Evolutionary conservation across 2,329 filamentous ascomycete species (phyloP).

Genomic region (Cercospora beticola): DNA sequence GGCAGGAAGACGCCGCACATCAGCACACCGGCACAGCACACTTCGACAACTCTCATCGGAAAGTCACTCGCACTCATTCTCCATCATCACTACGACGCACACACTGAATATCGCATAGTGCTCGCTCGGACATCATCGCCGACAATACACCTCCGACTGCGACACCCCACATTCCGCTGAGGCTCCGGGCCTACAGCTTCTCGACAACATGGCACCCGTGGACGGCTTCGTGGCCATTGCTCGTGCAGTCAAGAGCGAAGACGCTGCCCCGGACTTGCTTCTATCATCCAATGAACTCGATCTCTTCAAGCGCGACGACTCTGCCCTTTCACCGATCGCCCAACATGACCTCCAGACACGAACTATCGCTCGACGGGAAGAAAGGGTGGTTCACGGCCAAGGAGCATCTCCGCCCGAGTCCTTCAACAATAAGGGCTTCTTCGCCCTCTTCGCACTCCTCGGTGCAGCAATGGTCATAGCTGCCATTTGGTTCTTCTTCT

Average conservation of each 20-base stretch:
- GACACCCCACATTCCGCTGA: conserved; percentile 18
- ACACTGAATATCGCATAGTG: background rate
- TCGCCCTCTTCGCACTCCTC: conserved; percentile 82
- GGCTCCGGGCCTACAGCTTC: conserved; percentile 35
- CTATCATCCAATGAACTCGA: conserved; percentile 33
- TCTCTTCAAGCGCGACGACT: conserved; percentile 23
- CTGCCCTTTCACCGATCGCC: conserved; percentile 8
- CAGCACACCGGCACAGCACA: background rate
- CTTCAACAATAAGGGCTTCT: conserved; percentile 61
- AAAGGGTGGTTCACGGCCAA: conserved; percentile 29
- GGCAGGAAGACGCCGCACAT: background rate
- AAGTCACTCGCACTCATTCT: background rate
- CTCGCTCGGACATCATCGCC: background rate
- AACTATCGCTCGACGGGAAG: conserved; percentile 18
- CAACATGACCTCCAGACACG: conserved; percentile 19
- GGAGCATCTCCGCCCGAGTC: conserved; percentile 40
- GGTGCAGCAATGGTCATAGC: conserved; percentile 72
- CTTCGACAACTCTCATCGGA: background rate
- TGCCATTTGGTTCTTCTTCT: conserved; percentile 97
- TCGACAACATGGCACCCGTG: conserved; percentile 29
- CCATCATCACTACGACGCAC: background rate
- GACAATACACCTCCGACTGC: background rate
- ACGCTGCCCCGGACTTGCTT: conserved; percentile 32
- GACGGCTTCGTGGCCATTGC: conserved; percentile 29
- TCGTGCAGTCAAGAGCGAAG: conserved; percentile 15